Percentiles rank a stretch among this genome's conserved stretches.
Conservation (phyloP, 192 early-diverging fungal genomes). For the Podila epicladia region DNA sequence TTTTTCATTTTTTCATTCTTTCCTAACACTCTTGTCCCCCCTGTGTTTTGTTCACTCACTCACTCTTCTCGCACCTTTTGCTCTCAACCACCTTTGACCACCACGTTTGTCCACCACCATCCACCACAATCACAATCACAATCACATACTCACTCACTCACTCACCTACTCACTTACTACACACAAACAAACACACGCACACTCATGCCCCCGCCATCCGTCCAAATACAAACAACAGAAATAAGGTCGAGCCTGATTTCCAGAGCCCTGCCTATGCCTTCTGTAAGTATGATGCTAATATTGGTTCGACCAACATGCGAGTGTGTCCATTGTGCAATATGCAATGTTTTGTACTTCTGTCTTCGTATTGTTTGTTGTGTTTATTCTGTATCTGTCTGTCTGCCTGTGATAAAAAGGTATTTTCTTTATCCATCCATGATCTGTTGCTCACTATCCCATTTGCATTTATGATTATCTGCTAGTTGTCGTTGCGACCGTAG, state of each 20-base stretch:
- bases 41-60: not conserved
- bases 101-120: not conserved
- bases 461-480: not conserved
- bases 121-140: not conserved
- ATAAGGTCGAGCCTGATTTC: slow-evolving; percentile 17
- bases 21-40: not conserved
- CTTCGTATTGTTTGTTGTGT: not conserved
- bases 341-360: slow-evolving; percentile 1
- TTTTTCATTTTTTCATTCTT: not conserved
- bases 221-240: slow-evolving; percentile 9
- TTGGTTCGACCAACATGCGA: not conserved
- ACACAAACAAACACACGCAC: not conserved
- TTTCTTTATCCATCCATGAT: slow-evolving; percentile 1
- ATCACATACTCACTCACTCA: not conserved
- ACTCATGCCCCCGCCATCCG: not conserved
- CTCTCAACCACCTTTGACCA: not conserved
- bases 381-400: not conserved
- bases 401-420: not conserved
- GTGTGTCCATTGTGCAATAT: too few species aligned
- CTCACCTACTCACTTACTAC: not conserved
- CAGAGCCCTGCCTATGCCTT: slow-evolving; percentile 19
- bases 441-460: not conserved
- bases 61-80: not conserved
- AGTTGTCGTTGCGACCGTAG: slow-evolving; percentile 39
- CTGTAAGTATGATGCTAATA: slow-evolving; percentile 20